Percentiles rank a stretch among this genome's conserved stretches.
Conservation (phyloP, 2,329 filamentous ascomycete species). For the Colletotrichum sp. region DNA sequence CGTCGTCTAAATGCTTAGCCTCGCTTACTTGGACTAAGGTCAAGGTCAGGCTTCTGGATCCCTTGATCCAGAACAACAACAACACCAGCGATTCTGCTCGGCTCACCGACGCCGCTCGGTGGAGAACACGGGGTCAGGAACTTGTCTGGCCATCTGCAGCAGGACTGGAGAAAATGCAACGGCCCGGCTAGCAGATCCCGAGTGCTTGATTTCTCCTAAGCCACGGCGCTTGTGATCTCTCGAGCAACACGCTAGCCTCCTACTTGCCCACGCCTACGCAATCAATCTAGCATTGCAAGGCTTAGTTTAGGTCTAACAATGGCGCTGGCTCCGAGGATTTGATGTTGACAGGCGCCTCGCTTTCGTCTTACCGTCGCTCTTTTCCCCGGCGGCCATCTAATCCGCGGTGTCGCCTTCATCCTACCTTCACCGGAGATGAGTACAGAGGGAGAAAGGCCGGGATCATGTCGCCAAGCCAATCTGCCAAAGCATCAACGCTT, state of each 20-base stretch:
- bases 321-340: not conserved
- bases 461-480: not conserved
- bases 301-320: not conserved
- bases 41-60: not conserved
- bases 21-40: not conserved
- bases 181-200: constrained; percentile 12
- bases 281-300: not conserved
- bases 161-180: not conserved
- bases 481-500: not conserved
- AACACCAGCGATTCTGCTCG: not conserved
- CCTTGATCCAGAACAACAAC: not conserved
- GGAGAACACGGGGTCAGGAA: not conserved
- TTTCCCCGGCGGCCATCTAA: not conserved
- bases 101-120: not conserved
- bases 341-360: constrained; percentile 4
- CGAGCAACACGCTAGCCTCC: not conserved
- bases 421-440: not conserved
- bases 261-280: not conserved
- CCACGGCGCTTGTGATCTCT: not conserved
- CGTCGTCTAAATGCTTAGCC: constrained; percentile 20
- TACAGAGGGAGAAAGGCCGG: not conserved
- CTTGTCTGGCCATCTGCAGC: constrained; percentile 4
- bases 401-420: not conserved
- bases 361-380: not conserved
- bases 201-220: not conserved